Evolutionary conservation across 257 asterid genomes (phyloP).

Genomic region (Eucommia ulmoides): DNA sequence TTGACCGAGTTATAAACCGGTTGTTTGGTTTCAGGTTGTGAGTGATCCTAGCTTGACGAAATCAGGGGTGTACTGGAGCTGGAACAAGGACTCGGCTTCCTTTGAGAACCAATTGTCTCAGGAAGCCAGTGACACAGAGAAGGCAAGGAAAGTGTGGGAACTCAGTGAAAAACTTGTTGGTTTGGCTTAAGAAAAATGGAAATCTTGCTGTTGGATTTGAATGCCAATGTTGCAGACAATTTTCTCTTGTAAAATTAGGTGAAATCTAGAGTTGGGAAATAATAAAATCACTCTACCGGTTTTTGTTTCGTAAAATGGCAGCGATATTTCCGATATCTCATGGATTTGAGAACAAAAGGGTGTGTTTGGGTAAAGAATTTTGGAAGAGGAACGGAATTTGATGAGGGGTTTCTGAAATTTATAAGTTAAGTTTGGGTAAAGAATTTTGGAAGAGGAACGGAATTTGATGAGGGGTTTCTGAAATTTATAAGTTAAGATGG

Average conservation of each 20-base stretch:
- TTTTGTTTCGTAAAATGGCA: no score
- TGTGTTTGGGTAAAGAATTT: no score
- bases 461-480: no score
- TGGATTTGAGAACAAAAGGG: no score
- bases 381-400: no score
- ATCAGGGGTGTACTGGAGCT: conserved; percentile 98
- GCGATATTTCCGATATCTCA: no score
- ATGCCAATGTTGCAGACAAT: not conserved
- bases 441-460: no score
- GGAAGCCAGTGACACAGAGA: conserved; percentile 81
- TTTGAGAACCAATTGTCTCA: conserved; percentile 74
- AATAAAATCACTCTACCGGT: not conserved
- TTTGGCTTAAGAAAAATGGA: conserved; percentile 28
- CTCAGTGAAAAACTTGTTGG: conserved; percentile 88
- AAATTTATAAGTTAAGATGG: no score
- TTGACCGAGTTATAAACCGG: no score
- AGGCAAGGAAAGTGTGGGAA: conserved; percentile 88
- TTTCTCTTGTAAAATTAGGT: conserved; percentile 3
- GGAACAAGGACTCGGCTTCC: conserved; percentile 72
- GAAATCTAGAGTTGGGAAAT: not conserved
- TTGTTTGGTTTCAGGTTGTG: conserved; percentile 37
- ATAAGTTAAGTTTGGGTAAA: no score
- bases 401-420: no score
- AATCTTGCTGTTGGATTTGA: not conserved
- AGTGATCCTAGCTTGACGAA: conserved; percentile 77